Conservation (phyloP, 306 rosid genomes). For the Heteromeles arbutifolia region DNA sequence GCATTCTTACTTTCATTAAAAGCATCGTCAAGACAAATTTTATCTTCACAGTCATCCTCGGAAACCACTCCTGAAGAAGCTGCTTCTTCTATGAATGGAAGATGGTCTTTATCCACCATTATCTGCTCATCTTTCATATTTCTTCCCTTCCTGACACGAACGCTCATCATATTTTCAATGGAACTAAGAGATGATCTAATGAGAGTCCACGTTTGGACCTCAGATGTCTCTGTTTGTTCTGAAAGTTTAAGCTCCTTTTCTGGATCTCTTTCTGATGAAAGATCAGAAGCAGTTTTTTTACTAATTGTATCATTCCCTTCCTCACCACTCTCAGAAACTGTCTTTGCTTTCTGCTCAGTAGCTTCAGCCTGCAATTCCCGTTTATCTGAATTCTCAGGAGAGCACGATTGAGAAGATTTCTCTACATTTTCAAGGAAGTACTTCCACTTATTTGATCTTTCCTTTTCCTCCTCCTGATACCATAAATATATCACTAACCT, state of each 20-base stretch:
- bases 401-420: conserved; percentile 27
- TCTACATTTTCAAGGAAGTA: conserved; percentile 56
- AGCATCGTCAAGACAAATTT: conserved; percentile 20
- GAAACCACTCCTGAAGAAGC: conserved; percentile 26
- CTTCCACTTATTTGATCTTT: conserved; percentile 70
- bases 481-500: conserved; percentile 23
- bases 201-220: conserved; percentile 55
- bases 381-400: conserved; percentile 32
- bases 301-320: conserved; percentile 33
- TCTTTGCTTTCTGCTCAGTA: conserved; percentile 34
- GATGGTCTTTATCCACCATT: conserved; percentile 25
- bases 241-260: conserved; percentile 35
- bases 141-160: conserved; percentile 44
- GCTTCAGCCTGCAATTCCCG: conserved; percentile 32
- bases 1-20: conserved; percentile 9
- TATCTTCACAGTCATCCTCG: conserved; percentile 25
- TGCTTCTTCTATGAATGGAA: conserved; percentile 41
- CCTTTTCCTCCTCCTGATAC: conserved; percentile 83
- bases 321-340: conserved; percentile 21
- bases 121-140: conserved; percentile 28
- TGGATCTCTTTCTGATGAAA: conserved; percentile 33
- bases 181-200: conserved; percentile 54
- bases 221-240: conserved; percentile 35
- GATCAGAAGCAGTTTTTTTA: conserved; percentile 27
- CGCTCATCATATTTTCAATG: conserved; percentile 56